Base-by-base conservation (phyloP, 2,329 filamentous ascomycete genomes). In the Alternaria triticina region DNA sequence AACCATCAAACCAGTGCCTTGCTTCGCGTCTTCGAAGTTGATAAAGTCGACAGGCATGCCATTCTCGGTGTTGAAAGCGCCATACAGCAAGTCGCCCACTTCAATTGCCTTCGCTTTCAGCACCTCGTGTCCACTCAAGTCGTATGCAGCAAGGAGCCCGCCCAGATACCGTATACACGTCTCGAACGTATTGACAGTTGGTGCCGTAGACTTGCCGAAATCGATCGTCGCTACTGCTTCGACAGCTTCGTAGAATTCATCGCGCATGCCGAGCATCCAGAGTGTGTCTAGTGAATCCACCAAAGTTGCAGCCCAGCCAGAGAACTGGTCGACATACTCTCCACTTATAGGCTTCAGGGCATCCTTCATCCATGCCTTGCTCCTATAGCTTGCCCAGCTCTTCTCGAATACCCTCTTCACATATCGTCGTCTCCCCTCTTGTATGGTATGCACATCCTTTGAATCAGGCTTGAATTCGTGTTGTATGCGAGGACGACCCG, bases 111-210 rank as follows among this genome's bases (percentile, higher is more conserved):
- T 80, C 12, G 72, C 72, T 33, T 80, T 64, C 11, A 81, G 62
- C 1, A 76, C 73, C 28, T 76, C 70, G 49, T 78, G 75, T 15
- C 69, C 66, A 51, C 76, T 80, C 28, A 81, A 66, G 50, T 81
- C 79, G 54, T 80, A 81, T 27, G 79, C 79, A 30, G 72, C 72
- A 13, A 81, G 63, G 27, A 81, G 64, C 15, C 79, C 79, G 17
- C 79, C 78, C 13, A 81, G 73, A 43, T 80, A 80, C 20, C 79
- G 73, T 47, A 85, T 85, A 0, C 82, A 85, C 0, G 83, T 85
- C 67, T 85, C 83, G 60, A 85, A 85, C 10, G 85, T 82, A 64
- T 83, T 85, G 66, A 85, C 74, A 12, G 80, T 78, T 15, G 73
- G 70, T 6, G 77, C 75, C 0, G 79, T 73, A 10, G 76, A 77